phyloP scores from a whole-genome alignment of 2,329 filamentous ascomycete genomes.

The Penicillium frequentans region DNA sequence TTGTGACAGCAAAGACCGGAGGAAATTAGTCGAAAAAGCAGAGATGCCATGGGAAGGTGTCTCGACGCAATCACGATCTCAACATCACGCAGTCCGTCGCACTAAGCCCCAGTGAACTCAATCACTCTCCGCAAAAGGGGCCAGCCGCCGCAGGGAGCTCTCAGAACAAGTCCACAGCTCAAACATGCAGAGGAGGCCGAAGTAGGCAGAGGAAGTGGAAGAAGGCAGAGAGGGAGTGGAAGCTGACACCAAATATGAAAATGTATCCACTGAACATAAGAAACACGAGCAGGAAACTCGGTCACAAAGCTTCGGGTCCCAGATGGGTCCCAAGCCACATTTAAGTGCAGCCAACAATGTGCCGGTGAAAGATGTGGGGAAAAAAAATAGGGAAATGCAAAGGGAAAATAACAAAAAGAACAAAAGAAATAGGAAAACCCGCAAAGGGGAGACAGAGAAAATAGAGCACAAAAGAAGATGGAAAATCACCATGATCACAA shows the following conservation, averaged over 20 bases:
- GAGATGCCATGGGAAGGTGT: too few relatives aligned
- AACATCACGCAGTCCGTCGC: background rate
- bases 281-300: background rate
- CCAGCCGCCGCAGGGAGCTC: background rate
- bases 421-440: background rate
- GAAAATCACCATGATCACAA: too few relatives aligned
- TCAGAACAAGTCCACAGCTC: background rate
- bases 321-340: background rate
- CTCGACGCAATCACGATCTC: background rate
- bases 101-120: background rate
- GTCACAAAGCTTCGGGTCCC: background rate
- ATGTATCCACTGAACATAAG: background rate
- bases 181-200: background rate
- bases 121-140: background rate
- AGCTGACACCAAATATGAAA: background rate
- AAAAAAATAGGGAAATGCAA: too few relatives aligned
- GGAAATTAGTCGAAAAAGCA: background rate
- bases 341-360: background rate
- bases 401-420: background rate
- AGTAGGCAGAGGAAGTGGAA: background rate
- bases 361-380: too few relatives aligned
- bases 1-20: background rate
- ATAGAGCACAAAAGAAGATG: too few relatives aligned
- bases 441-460: too few relatives aligned
- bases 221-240: background rate